These are phyloP conservation scores for Spathaspora passalidarum DNA, from an alignment of 805 yeast genomes.

Conservation along the genomic window DNA sequence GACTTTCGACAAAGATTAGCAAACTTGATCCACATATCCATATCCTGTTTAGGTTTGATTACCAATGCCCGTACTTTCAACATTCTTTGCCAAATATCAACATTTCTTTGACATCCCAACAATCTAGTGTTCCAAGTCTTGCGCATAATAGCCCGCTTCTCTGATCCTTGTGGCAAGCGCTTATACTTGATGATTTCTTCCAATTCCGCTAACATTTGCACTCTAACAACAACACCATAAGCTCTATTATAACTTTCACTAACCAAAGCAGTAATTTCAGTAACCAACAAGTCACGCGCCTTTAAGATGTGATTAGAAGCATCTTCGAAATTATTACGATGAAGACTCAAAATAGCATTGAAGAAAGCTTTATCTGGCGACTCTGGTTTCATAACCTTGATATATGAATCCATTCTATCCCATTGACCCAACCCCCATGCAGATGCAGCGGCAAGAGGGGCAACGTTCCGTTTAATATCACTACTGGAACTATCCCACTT, in stretches of 20 bases:
- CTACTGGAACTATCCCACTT: slow-evolving; percentile 78
- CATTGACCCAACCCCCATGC: slow-evolving; percentile 98
- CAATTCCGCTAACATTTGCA: slow-evolving; percentile 94
- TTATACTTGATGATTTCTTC: slow-evolving; percentile 94
- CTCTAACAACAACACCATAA: slow-evolving; percentile 92
- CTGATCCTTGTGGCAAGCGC: slow-evolving; percentile 77
- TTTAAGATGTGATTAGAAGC: slow-evolving; percentile 75
- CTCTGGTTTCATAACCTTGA: slow-evolving; percentile 83
- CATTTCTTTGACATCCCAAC: slow-evolving; percentile 92
- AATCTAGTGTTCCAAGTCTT: slow-evolving; percentile 93
- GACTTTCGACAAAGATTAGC: slow-evolving; percentile 95
- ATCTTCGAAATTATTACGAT: slow-evolving; percentile 78
- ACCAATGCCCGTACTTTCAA: slow-evolving; percentile 90
- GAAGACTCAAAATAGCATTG: slow-evolving; percentile 83
- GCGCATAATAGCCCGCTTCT: slow-evolving; percentile 72
- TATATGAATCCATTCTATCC: slow-evolving; percentile 93
- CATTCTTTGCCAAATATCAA: slow-evolving; percentile 98
- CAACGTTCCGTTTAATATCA: slow-evolving; percentile 77
- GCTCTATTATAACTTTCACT: slow-evolving; percentile 97
- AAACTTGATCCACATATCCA: slow-evolving; percentile 97
- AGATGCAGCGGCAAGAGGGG: slow-evolving; percentile 98
- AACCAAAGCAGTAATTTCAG: slow-evolving; percentile 91
- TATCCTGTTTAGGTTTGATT: slow-evolving; percentile 90
- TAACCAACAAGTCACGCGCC: slow-evolving; percentile 86
- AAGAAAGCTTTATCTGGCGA: slow-evolving; percentile 95